phyloP scores from a whole-genome alignment of 2,329 filamentous ascomycete genomes.

The Fonsecaea multimorphosa region DNA sequence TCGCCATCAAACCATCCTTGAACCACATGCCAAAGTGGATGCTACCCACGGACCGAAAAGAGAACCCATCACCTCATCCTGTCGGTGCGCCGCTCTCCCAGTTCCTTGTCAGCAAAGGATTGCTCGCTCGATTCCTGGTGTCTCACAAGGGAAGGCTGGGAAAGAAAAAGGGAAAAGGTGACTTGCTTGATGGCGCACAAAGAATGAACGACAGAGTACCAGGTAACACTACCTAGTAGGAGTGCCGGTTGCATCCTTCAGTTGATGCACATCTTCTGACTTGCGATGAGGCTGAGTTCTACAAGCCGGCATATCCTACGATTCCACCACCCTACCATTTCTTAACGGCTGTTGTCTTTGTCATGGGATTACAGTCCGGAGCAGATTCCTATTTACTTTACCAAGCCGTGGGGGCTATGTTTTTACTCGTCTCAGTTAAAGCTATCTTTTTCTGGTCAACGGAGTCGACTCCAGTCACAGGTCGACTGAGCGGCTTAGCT shows the following conservation, averaged over 20 bases:
- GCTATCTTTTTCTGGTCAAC: background rate
- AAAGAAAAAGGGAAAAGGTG: background rate
- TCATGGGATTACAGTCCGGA: background rate
- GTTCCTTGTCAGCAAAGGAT: background rate
- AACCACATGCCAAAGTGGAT: background rate
- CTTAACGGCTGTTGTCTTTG: slow-evolving; percentile 1
- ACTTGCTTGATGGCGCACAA: background rate
- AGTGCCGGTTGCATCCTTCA: background rate
- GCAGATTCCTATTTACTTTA: background rate
- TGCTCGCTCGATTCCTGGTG: background rate
- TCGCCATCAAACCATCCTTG: background rate
- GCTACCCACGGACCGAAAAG: background rate
- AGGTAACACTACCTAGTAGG: too few species aligned
- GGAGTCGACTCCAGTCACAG: background rate
- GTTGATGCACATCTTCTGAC: background rate
- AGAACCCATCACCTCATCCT: slow-evolving; percentile 9
- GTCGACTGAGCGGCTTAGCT: background rate
- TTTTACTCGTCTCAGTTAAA: background rate
- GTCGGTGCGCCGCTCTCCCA: background rate
- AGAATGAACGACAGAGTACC: background rate
- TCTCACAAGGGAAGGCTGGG: background rate
- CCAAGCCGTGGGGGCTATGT: slow-evolving; percentile 7
- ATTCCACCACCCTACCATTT: background rate
- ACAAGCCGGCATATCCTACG: too few species aligned
- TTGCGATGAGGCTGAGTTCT: slow-evolving; percentile 6